These are phyloP conservation scores for Yarrowia porcina DNA, from an alignment of 805 yeast species.

Conservation along the genomic window DNA sequence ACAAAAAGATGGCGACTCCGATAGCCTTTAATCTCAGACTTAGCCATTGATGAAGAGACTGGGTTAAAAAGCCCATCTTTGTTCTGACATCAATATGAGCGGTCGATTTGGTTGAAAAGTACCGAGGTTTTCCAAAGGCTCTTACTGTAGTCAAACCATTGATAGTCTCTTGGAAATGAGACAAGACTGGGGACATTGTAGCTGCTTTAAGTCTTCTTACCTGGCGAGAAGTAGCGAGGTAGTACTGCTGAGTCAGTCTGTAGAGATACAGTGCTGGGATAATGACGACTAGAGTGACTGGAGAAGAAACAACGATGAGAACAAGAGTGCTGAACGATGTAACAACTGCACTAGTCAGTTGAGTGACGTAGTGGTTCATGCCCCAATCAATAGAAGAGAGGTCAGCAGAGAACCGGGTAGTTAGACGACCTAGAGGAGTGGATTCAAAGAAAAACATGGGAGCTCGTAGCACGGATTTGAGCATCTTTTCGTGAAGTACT, in stretches of 20 bases:
- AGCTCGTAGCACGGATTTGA: conserved; percentile 67
- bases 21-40: conserved; percentile 75
- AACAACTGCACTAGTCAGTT: neutral
- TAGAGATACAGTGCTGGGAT: conserved; percentile 57
- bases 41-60: conserved; percentile 95
- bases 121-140: conserved; percentile 86
- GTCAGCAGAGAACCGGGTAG: conserved; percentile 88
- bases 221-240: conserved; percentile 79
- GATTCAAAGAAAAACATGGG: conserved; percentile 95
- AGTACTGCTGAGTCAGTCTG: conserved; percentile 66
- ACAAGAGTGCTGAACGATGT: conserved; percentile 45
- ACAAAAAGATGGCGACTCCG: conserved; percentile 75
- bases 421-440: conserved; percentile 87
- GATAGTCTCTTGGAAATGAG: conserved; percentile 92
- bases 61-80: conserved; percentile 84
- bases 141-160: conserved; percentile 89
- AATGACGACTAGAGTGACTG: conserved; percentile 75
- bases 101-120: conserved; percentile 77
- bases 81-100: conserved; percentile 75
- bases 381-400: conserved; percentile 89
- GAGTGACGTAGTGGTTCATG: conserved; percentile 43
- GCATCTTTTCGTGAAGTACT: conserved; percentile 68
- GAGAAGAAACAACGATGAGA: conserved; percentile 54
- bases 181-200: conserved; percentile 90
- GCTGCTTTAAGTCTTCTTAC: conserved; percentile 83